Evolutionary conservation across 2,329 filamentous ascomycete genomes (phyloP), one percentile per base, ranked within the genome.

Genomic region (Lecanicillium sp.): DNA sequence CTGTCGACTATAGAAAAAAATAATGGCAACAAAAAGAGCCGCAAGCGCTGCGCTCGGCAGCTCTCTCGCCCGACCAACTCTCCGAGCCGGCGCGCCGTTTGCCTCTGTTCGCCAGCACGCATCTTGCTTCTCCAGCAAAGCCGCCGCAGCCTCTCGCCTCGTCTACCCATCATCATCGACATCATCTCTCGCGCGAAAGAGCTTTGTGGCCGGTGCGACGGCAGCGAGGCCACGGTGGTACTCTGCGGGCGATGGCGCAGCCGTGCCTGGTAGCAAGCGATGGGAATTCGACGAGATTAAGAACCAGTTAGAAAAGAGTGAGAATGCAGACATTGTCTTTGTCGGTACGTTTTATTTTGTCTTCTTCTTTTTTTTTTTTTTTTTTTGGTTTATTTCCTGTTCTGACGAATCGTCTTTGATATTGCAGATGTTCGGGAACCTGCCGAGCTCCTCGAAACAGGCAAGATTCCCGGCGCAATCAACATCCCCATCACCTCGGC

Each of bases 401-500:
- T n/a, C n/a, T n/a, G n/a, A n/a, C n/a, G n/a, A n/a, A n/a, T n/a
- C n/a, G n/a, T n/a, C n/a, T n/a, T n/a, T n/a, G 7, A 7, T 7
- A 22, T 3, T 3, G 29, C 43, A 74, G 84, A 89, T 60, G 75
- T 82, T 37, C 84, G 85, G 56, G 84, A 90, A 57, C 82, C 83
- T 2, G 50, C 52, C 45, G 86, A 92, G 57, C 74, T 83, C 43
- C 50, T 61, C 36, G 57, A 66, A 6, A 76, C 75, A 8, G 84
- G 84, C 47, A 73, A 67, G 45, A 95, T 98, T 54, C 92, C 92
- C 1, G 75, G 75, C 33, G 80, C 88, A 1, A 65, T 90, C 52
- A 90, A 90, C 65, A 76, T 98, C 35, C 90, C 92, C 36, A 71
- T 96, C 45, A 75, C 71, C 7, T 82, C 80, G 5, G 72, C 79